Percentiles rank a stretch among this genome's conserved stretches.
Evolutionary conservation across 208 protist genomes (phyloP).

Genomic region (Wallacemonas sp.): DNA sequence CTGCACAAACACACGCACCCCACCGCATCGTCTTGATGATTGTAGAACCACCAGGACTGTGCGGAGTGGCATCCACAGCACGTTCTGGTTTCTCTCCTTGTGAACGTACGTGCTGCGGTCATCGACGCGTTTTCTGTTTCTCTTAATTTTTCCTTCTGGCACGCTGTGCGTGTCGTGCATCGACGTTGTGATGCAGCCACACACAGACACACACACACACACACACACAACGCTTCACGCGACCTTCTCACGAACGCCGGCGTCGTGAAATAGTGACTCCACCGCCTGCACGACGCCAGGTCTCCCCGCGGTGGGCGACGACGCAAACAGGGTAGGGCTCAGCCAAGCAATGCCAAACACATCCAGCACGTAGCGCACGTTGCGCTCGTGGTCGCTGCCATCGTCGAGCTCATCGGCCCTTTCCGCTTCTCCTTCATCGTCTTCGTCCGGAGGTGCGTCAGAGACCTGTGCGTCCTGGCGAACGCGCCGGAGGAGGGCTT

Average conservation of each 20-base stretch:
- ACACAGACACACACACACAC: too few relatives aligned
- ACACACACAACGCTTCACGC: not conserved
- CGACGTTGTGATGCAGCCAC: too few relatives aligned
- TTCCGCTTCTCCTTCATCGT: not conserved
- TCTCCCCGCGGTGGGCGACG: not conserved
- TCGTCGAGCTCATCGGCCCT: slow-evolving; percentile 36
- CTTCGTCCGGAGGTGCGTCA: not conserved
- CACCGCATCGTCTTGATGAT: too few relatives aligned
- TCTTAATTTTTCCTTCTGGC: too few relatives aligned
- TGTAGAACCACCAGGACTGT: too few relatives aligned
- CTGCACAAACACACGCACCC: too few relatives aligned
- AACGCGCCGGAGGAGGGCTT: not conserved
- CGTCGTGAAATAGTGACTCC: not conserved
- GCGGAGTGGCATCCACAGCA: too few relatives aligned
- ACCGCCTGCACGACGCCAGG: not conserved
- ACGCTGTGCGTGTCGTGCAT: too few relatives aligned
- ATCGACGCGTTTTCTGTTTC: too few relatives aligned
- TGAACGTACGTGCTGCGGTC: too few relatives aligned
- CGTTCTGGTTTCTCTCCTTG: too few relatives aligned
- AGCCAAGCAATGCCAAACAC: slow-evolving; percentile 47
- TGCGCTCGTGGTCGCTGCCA: slow-evolving; percentile 55
- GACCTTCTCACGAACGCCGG: too few relatives aligned
- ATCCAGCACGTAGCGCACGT: slow-evolving; percentile 63
- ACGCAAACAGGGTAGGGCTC: slow-evolving; percentile 11
- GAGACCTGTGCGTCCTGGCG: not conserved